Evolutionary conservation across 441 rosid genomes (phyloP).

Genomic region (Pelargonium cotyledonis): DNA sequence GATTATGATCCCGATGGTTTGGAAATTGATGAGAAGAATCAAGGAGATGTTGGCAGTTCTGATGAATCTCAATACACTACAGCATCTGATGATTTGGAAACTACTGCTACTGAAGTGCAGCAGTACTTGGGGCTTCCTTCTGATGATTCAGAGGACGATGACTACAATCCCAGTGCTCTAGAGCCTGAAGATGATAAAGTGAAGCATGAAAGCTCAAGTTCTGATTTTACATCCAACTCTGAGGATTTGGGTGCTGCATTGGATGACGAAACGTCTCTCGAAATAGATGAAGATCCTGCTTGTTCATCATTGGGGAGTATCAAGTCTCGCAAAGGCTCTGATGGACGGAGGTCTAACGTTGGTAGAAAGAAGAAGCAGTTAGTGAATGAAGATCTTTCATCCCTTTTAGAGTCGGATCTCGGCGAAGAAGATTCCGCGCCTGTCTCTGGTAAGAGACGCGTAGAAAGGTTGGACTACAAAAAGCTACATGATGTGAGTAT

Average conservation of each 20-base stretch:
- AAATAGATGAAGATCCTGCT: conserved; percentile 26
- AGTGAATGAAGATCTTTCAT: conserved; percentile 26
- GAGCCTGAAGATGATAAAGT: conserved; percentile 33
- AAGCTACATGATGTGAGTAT: conserved; percentile 76
- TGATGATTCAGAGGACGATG: conserved; percentile 92
- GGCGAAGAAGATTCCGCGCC: conserved; percentile 32
- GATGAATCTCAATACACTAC: conserved; percentile 58
- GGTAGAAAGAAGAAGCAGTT: conserved; percentile 25
- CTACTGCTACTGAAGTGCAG: conserved; percentile 28
- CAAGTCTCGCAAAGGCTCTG: conserved; percentile 18
- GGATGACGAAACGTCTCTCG: conserved; percentile 27
- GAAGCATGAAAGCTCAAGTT: conserved; percentile 55
- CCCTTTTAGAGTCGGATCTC: conserved; percentile 34
- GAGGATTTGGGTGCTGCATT: conserved; percentile 49
- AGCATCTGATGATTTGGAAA: conserved; percentile 51
- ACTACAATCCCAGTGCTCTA: conserved; percentile 63
- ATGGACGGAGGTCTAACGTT: conserved; percentile 23
- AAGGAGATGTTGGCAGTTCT: conserved; percentile 48
- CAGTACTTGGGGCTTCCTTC: conserved; percentile 48
- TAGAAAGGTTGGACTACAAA: conserved; percentile 85
- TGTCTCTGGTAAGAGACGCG: conserved; percentile 47
- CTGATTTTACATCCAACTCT: conserved; percentile 73
- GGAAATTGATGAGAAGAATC: conserved; percentile 35
- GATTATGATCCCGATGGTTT: conserved; percentile 61
- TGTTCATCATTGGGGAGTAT: conserved; percentile 11